Conservation (phyloP, 2,329 filamentous ascomycete genomes). For the Neobulgaria alba region DNA sequence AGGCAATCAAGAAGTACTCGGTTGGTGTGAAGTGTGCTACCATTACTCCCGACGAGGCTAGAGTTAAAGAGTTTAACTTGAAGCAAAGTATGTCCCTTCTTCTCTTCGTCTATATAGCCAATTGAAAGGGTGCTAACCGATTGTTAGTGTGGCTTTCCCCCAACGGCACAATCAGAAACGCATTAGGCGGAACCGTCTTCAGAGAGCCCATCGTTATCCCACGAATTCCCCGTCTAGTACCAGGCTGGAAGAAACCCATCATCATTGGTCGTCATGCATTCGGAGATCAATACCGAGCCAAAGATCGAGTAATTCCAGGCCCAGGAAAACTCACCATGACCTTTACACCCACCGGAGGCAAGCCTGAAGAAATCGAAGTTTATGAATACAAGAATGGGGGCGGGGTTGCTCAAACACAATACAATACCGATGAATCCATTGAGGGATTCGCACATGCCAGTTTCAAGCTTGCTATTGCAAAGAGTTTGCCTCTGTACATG, state of each 20-base stretch:
- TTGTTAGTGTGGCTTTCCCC: conserved; percentile 91
- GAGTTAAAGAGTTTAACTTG: conserved; percentile 95
- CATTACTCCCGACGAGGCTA: conserved; percentile 94
- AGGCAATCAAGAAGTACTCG: conserved; percentile 98
- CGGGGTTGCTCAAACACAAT: conserved; percentile 88
- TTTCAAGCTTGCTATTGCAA: conserved; percentile 89
- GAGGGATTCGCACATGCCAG: conserved; percentile 88
- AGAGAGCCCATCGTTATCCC: conserved; percentile 97
- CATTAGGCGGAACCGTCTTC: conserved; percentile 90
- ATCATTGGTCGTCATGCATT: conserved; percentile 98
- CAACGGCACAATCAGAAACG: conserved; percentile 78
- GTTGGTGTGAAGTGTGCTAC: conserved; percentile 99
- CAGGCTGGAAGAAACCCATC: conserved; percentile 98
- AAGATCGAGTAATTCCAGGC: conserved; percentile 76
- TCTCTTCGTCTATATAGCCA: too few relatives aligned
- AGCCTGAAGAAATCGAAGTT: conserved; percentile 81
- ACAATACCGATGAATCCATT: conserved; percentile 97
- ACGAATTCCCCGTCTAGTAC: conserved; percentile 83
- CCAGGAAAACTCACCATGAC: conserved; percentile 90
- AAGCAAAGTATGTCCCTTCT: conserved; percentile 75
- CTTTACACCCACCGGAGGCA: conserved; percentile 76
- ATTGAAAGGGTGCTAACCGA: conserved; percentile 9
- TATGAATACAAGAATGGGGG: conserved; percentile 82
- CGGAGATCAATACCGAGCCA: conserved; percentile 96
- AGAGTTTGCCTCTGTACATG: conserved; percentile 94